Conservation (phyloP, 768 basidiomycete species). For the Kwoniella bestiolae region DNA sequence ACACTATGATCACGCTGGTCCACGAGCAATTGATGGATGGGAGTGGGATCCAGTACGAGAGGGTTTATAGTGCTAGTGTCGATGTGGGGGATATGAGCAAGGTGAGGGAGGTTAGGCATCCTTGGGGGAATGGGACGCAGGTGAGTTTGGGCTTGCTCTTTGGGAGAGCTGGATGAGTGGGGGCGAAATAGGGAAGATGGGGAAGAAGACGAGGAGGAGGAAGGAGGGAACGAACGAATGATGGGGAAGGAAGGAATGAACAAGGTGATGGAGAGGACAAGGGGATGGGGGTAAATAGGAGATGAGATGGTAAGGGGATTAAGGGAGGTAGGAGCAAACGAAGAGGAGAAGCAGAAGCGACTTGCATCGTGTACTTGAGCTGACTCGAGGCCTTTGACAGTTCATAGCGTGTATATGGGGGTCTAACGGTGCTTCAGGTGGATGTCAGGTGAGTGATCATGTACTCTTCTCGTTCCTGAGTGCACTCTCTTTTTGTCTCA, state of each 20-base stretch:
- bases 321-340: not conserved
- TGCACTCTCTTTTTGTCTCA: not conserved
- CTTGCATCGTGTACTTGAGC: not conserved
- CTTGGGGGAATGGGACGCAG: conserved; percentile 39
- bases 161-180: too few species aligned
- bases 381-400: conserved; percentile 11
- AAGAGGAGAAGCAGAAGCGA: not conserved
- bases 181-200: too few species aligned
- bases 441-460: conserved; percentile 41
- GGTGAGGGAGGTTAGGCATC: conserved; percentile 22
- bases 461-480: too few species aligned
- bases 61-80: conserved; percentile 36
- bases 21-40: conserved; percentile 44
- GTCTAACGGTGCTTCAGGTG: conserved; percentile 35
- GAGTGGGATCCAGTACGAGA: conserved; percentile 27
- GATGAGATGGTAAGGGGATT: not conserved
- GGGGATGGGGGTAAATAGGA: not conserved
- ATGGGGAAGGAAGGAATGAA: too few species aligned
- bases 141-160: too few species aligned
- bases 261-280: not conserved
- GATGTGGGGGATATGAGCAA: conserved; percentile 35
- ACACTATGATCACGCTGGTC: conserved; percentile 41
- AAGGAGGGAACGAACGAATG: too few species aligned
- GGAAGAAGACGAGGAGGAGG: too few species aligned
- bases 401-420: conserved; percentile 48